Conservation (phyloP, 768 basidiomycete species). For the Trametes cinnabarina region DNA sequence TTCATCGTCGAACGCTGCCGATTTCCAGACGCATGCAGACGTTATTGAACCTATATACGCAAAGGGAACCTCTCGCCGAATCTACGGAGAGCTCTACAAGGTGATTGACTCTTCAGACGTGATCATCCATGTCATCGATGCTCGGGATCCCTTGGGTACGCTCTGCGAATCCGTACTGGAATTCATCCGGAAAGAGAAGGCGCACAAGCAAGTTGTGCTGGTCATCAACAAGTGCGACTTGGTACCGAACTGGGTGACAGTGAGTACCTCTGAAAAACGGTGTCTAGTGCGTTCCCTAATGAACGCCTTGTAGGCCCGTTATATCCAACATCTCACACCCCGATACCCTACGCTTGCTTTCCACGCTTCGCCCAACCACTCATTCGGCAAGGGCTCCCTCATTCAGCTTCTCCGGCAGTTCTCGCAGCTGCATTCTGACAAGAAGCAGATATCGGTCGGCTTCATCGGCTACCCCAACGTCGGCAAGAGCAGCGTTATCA, state of each 20-base stretch:
- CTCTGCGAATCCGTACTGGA: slow-evolving; percentile 93
- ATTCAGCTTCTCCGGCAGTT: slow-evolving; percentile 97
- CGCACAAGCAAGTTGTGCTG: slow-evolving; percentile 95
- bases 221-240: slow-evolving; percentile 98
- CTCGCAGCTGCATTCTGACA: slow-evolving; percentile 94
- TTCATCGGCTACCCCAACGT: slow-evolving; percentile 99
- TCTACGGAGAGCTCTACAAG: slow-evolving; percentile 98
- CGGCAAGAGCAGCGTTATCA: slow-evolving; percentile 96
- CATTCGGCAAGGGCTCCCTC: slow-evolving; percentile 97
- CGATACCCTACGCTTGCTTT: slow-evolving; percentile 96
- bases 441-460: slow-evolving; percentile 98
- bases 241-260: slow-evolving; percentile 98
- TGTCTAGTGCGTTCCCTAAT: background rate
- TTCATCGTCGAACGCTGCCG: slow-evolving; percentile 40
- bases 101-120: slow-evolving; percentile 99
- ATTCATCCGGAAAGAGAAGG: slow-evolving; percentile 92
- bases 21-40: slow-evolving; percentile 69
- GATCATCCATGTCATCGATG: slow-evolving; percentile 91
- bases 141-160: slow-evolving; percentile 92
- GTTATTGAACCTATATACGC: slow-evolving; percentile 88
- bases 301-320: slow-evolving; percentile 65
- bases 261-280: slow-evolving; percentile 37
- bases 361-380: slow-evolving; percentile 98
- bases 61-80: slow-evolving; percentile 93
- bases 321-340: slow-evolving; percentile 92